Evolutionary conservation across 768 basidiomycete species (phyloP), one percentile per base, ranked within the genome.

Genomic region (Termitomyces sp.): DNA sequence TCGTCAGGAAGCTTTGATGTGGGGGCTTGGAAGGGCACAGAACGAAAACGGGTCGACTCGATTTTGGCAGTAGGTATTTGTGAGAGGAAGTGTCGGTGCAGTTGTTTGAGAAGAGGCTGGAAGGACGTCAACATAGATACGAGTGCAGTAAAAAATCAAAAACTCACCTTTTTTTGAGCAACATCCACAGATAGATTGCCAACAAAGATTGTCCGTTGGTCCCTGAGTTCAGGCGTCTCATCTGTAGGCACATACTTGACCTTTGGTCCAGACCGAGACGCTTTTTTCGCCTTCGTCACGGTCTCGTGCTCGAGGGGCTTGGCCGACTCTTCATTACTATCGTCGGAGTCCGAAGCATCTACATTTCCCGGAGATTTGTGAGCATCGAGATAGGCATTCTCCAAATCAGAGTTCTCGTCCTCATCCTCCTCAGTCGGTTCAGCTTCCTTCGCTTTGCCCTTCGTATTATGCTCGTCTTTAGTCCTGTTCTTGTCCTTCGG

Each of bases 41-140:
- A 97, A 49, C 96, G 91, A 77, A 96, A 97, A 40, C 96, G 91
- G 23, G 85, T 80, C 5, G 94, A 94, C 65, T 98, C 96, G 59
- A 97, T 87, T 73, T 89, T 92, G 50, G 91, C 84, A 0, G 77
- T 70, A 3, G 90, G 85, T 13, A 91, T 77, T 57, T 82, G 78
- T 1, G 86, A 72, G 22, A 93, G 75, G 57, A 98, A 79, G 66
- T 95, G 90, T 25, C 81, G 78, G 56, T 84, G 84, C 27, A 98
- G 74, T 59, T 85, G 82, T 66, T 93, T 94, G 60, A 84, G 81
- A 18, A 84, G 64, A 10, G 88, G 77, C 94, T 97, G 60, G 3
- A 50, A 49, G 52, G 23, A 27, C 10, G 40, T 44, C 18, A 50
- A 27, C 7, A 25, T 56, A 50, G 43, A 55, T 22, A 60, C 18